Conservation (phyloP, 2,329 filamentous ascomycete species). For the Talaromyces rugulosus region DNA sequence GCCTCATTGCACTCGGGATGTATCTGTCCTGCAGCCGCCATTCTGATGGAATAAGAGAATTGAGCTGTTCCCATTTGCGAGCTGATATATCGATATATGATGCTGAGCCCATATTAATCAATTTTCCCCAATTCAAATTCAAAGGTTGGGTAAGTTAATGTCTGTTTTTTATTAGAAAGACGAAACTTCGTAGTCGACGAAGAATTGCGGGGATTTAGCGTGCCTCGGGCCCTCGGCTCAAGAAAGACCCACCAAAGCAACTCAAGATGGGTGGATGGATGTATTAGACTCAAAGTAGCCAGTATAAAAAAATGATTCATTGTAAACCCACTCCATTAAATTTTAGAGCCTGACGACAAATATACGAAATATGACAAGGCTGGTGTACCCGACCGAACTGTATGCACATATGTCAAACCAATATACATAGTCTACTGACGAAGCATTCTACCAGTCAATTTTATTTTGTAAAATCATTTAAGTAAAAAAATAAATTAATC, state of each 20-base stretch:
- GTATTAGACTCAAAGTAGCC: not conserved
- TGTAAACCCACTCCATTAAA: not conserved
- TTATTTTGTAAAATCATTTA: too few species aligned
- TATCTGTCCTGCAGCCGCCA: conserved; percentile 32
- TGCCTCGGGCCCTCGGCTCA: not conserved
- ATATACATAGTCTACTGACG: too few species aligned
- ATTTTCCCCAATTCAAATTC: not conserved
- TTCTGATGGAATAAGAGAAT: conserved; percentile 35
- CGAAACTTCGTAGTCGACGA: not conserved
- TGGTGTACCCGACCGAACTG: too few species aligned
- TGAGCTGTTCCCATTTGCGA: conserved; percentile 35
- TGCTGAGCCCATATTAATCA: conserved; percentile 15
- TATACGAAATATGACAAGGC: too few species aligned
- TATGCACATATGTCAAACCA: too few species aligned
- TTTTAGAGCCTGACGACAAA: too few species aligned
- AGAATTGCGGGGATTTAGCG: not conserved
- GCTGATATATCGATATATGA: conserved; percentile 31
- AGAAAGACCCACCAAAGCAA: not conserved
- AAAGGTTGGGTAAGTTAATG: not conserved
- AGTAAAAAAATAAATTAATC: too few species aligned
- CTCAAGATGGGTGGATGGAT: too few species aligned
- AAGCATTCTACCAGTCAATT: too few species aligned
- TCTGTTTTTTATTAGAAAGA: not conserved
- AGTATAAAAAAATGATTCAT: not conserved
- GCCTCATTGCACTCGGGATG: conserved; percentile 29